phyloP scores from a whole-genome alignment of 164 flowering plant species.

The Tetracentron sinense region DNA sequence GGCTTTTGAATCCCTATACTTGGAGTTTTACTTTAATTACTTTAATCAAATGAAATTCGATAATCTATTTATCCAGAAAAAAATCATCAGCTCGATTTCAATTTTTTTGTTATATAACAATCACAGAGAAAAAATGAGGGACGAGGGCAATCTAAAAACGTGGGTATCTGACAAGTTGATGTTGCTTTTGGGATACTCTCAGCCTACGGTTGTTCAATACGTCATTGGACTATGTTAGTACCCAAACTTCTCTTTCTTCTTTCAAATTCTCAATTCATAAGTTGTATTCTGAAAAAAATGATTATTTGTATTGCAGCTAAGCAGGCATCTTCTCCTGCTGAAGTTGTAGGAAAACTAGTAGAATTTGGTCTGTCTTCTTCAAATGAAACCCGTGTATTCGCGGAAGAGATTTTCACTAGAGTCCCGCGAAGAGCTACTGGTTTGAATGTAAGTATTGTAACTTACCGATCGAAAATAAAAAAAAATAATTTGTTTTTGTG shows the following conservation, averaged over 20 bases:
- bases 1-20: too few species aligned
- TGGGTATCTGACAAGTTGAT: slow-evolving; percentile 88
- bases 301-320: slow-evolving; percentile 51
- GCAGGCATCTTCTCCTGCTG: slow-evolving; percentile 66
- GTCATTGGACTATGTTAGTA: too few species aligned
- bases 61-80: too few species aligned
- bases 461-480: too few species aligned
- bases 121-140: slow-evolving; percentile 43
- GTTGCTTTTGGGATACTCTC: too few species aligned
- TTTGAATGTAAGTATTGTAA: slow-evolving; percentile 59
- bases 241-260: background rate
- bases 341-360: slow-evolving; percentile 42
- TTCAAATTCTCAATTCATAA: background rate
- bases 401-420: slow-evolving; percentile 54
- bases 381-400: slow-evolving; percentile 52
- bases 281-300: background rate
- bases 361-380: too few species aligned
- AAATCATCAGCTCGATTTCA: too few species aligned
- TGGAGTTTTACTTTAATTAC: too few species aligned
- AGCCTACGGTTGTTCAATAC: slow-evolving; percentile 55
- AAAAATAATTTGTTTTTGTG: too few species aligned
- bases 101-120: too few species aligned
- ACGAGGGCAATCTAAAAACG: slow-evolving; percentile 44
- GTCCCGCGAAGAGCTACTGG: slow-evolving; percentile 66
- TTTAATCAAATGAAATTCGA: too few species aligned